Percentiles rank a stretch among this genome's conserved stretches.
These are phyloP conservation scores for Cryptococcus sp. DNA, from an alignment of 1,284 basidiomycete genomes.

Conservation along the genomic window DNA sequence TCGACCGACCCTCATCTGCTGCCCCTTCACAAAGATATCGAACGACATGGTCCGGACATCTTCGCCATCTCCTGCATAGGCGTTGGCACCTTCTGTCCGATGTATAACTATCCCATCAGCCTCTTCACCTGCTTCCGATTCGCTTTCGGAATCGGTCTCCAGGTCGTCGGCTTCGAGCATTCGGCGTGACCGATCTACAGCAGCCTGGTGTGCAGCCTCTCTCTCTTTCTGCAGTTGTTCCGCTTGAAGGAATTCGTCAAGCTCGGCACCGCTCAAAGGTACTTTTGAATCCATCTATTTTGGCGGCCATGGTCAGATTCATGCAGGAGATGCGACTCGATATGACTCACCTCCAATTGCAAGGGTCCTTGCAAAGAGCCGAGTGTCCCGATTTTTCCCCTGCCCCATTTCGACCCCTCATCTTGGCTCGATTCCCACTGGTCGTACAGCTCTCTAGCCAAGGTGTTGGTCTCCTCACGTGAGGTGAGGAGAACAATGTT, in stretches of 20 bases:
- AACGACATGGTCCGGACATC: conserved; percentile 65
- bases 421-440: conserved; percentile 81
- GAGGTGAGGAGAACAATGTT: conserved; percentile 84
- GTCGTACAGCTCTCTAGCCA: conserved; percentile 77
- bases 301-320: conserved; percentile 4
- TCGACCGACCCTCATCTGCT: conserved; percentile 72
- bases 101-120: conserved; percentile 66
- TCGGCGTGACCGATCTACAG: conserved; percentile 76
- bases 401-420: conserved; percentile 69
- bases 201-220: conserved; percentile 82
- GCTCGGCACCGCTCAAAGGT: conserved; percentile 78
- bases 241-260: conserved; percentile 76
- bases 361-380: conserved; percentile 73
- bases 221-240: conserved; percentile 81
- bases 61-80: conserved; percentile 49
- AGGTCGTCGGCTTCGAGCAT: conserved; percentile 79
- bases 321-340: background rate
- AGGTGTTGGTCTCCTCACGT: conserved; percentile 74
- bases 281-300: conserved; percentile 82
- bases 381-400: conserved; percentile 81
- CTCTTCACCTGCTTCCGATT: conserved; percentile 63
- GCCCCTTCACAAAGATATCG: conserved; percentile 95
- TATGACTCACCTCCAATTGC: conserved; percentile 63
- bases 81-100: conserved; percentile 37
- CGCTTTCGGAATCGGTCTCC: conserved; percentile 64